Evolutionary conservation across 345 rosid species (phyloP).

Genomic region (Populus simonii): DNA sequence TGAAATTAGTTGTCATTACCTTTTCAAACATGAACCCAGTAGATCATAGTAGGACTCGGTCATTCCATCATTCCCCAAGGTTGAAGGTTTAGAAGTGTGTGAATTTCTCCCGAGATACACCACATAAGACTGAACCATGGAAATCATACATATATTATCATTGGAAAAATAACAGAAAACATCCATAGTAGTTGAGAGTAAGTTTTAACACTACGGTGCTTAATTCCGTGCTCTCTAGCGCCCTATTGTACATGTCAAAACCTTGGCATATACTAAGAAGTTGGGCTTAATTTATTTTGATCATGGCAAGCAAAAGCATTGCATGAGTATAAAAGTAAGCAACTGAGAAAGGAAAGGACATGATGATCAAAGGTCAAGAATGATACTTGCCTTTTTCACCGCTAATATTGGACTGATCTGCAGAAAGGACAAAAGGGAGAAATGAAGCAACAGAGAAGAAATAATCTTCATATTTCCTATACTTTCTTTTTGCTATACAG

Average conservation of each 20-base stretch:
- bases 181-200: background rate
- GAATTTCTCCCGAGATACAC: conserved; percentile 18
- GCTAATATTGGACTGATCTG: background rate
- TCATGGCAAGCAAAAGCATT: too few relatives aligned
- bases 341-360: too few relatives aligned
- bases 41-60: conserved; percentile 10
- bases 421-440: background rate
- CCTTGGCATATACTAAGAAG: too few relatives aligned
- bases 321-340: too few relatives aligned
- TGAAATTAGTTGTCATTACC: conserved; percentile 1
- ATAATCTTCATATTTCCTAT: background rate
- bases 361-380: too few relatives aligned
- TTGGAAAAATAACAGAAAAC: background rate
- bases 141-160: background rate
- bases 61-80: background rate
- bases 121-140: conserved; percentile 15
- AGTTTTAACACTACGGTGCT: too few relatives aligned
- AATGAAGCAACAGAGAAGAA: background rate
- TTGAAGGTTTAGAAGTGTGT: background rate
- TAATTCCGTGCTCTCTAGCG: too few relatives aligned
- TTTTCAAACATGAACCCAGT: conserved; percentile 14
- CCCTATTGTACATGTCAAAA: too few relatives aligned
- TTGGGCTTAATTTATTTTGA: too few relatives aligned
- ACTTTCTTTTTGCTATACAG: too few relatives aligned
- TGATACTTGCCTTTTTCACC: background rate